These are phyloP conservation scores for Syncephalastrum racemosum DNA, from an alignment of 371 early-diverging fungal species.

Conservation along the genomic window DNA sequence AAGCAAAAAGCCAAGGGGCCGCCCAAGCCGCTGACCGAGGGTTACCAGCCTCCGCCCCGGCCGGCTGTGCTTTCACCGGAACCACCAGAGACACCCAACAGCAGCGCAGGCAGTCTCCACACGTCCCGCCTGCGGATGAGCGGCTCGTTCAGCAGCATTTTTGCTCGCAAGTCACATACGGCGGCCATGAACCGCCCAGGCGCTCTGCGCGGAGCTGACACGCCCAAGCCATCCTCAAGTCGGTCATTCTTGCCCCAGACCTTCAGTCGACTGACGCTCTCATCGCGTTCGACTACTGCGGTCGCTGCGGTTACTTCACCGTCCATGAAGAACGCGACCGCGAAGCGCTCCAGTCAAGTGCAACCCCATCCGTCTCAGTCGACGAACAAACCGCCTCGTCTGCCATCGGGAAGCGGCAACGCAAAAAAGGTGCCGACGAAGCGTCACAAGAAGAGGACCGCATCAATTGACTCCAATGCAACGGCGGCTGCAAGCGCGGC, in stretches of 20 bases:
- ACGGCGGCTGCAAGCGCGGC: not conserved
- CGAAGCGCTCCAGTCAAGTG: constrained; percentile 6
- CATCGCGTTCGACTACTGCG: constrained; percentile 2
- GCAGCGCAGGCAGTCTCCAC: constrained; percentile 2
- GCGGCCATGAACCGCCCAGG: constrained; percentile 5
- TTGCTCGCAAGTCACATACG: constrained; percentile 5
- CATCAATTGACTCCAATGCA: not conserved
- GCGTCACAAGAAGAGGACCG: too few relatives aligned
- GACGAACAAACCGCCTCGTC: constrained; percentile 5
- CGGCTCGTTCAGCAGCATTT: constrained; percentile 10
- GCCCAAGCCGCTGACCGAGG: constrained; percentile 19
- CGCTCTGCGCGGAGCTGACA: not conserved
- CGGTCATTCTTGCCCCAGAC: constrained; percentile 11
- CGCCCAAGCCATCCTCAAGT: constrained; percentile 7
- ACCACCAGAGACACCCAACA: constrained; percentile 5
- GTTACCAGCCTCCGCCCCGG: constrained; percentile 17
- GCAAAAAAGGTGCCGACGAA: too few relatives aligned
- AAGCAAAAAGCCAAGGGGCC: constrained; percentile 13
- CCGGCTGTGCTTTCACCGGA: constrained; percentile 9
- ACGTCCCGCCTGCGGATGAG: constrained; percentile 4
- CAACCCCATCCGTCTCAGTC: constrained; percentile 4
- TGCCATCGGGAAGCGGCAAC: too few relatives aligned
- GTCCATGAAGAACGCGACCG: not conserved
- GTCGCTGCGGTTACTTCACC: too few relatives aligned
- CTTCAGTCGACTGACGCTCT: constrained; percentile 9